Evolutionary conservation across 1,139 yeast species (phyloP).

Genomic region (Saccharomyces hybrid): DNA sequence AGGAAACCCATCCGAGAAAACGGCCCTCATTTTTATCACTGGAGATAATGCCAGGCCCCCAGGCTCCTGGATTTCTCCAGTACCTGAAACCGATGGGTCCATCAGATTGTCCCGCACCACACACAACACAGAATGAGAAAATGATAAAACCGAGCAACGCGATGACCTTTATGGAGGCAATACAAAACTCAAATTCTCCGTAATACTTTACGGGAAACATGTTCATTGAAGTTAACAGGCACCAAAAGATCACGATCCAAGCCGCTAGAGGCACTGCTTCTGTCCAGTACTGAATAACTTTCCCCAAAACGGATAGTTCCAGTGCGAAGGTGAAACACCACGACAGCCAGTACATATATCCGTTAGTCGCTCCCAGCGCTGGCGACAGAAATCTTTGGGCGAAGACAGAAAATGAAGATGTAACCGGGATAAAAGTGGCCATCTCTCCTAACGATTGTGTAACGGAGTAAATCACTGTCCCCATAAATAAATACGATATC

Average conservation of each 20-base stretch:
- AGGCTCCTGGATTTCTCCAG: conserved; percentile 92
- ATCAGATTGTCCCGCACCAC: conserved; percentile 57
- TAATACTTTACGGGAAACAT: conserved; percentile 57
- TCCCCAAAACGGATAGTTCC: conserved; percentile 77
- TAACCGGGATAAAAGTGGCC: conserved; percentile 65
- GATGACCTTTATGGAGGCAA: conserved; percentile 61
- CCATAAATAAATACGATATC: conserved; percentile 59
- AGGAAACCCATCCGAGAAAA: conserved; percentile 62
- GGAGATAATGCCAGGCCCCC: conserved; percentile 53
- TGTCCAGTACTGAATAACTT: conserved; percentile 73
- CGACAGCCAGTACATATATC: conserved; percentile 81
- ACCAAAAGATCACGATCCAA: conserved; percentile 71
- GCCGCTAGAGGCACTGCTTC: conserved; percentile 54
- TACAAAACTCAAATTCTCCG: conserved; percentile 68
- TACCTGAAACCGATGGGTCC: conserved; percentile 81
- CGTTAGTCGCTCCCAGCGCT: conserved; percentile 72
- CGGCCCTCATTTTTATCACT: conserved; percentile 55
- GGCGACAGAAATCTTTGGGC: conserved; percentile 48
- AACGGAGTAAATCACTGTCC: conserved; percentile 54
- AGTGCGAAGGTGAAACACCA: conserved; percentile 85
- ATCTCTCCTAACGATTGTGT: conserved; percentile 69
- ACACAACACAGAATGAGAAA: conserved; percentile 63
- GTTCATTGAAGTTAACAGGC: conserved; percentile 44
- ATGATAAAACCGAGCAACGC: conserved; percentile 69
- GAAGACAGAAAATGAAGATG: conserved; percentile 57